phyloP scores from a whole-genome alignment of 208 protist species.

The Acanthamoeba polyphaga region DNA sequence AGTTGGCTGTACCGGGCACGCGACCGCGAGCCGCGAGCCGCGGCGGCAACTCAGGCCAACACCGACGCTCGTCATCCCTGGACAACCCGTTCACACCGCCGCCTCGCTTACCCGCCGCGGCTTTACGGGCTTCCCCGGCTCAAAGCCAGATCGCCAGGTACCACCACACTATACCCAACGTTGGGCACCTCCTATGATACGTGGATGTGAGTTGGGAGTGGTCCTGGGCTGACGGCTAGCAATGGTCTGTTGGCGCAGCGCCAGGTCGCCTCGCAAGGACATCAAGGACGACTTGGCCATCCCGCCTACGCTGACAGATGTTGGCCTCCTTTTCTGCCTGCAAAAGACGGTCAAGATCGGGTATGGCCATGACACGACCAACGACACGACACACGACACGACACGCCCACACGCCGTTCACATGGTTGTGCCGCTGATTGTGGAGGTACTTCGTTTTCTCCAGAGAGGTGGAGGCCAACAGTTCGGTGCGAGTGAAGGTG shows the following conservation, averaged over 20 bases:
- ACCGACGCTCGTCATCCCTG: conserved; percentile 29
- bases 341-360: conserved; percentile 55
- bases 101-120: not conserved
- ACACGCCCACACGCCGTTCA: not conserved
- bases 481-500: conserved; percentile 49
- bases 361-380: not conserved
- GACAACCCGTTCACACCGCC: conserved; percentile 17
- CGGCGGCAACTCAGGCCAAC: not conserved
- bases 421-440: not conserved
- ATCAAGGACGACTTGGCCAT: not conserved
- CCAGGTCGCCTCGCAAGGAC: conserved; percentile 40
- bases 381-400: not conserved
- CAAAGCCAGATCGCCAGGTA: not conserved
- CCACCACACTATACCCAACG: not conserved
- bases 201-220: not conserved
- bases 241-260: not conserved
- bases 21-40: not conserved
- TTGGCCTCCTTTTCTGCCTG: conserved; percentile 30
- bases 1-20: not conserved
- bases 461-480: conserved; percentile 63
- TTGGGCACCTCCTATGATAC: not conserved
- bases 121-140: not conserved
- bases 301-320: not conserved
- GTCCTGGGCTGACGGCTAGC: not conserved
- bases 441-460: not conserved